A percentile compares a stretch with the other conserved stretches of the same genome.
Evolutionary conservation across 306 rosid species (phyloP).

Genomic region (Luffa acutangula): DNA sequence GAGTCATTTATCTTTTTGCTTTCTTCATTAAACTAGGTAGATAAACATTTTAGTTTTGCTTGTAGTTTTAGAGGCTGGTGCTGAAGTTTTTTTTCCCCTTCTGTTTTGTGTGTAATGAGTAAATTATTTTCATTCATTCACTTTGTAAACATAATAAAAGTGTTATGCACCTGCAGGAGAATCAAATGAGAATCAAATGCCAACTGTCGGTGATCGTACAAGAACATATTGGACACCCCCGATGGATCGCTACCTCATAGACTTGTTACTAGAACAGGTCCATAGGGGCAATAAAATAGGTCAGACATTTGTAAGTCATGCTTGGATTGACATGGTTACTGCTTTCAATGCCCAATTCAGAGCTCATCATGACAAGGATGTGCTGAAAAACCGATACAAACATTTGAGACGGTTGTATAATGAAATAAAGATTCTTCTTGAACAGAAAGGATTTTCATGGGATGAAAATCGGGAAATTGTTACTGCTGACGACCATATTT

Average conservation of each 20-base stretch:
- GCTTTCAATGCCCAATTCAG: slow-evolving; percentile 49
- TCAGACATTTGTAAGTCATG: slow-evolving; percentile 53
- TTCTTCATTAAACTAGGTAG: not conserved
- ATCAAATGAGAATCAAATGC: slow-evolving; percentile 26
- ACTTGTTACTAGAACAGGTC: slow-evolving; percentile 54
- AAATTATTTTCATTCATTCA: not conserved
- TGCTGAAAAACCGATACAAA: slow-evolving; percentile 63
- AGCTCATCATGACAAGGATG: slow-evolving; percentile 58
- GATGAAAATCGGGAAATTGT: slow-evolving; percentile 66
- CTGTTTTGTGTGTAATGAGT: not conserved
- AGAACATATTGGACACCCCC: slow-evolving; percentile 78
- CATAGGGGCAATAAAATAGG: slow-evolving; percentile 55
- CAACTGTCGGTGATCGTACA: slow-evolving; percentile 40
- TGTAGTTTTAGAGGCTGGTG: not conserved
- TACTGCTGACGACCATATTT: slow-evolving; percentile 40
- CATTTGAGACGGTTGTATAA: slow-evolving; percentile 56
- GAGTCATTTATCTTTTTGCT: not conserved
- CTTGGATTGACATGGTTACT: slow-evolving; percentile 55
- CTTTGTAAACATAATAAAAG: not conserved
- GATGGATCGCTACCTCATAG: slow-evolving; percentile 59
- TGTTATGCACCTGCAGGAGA: slow-evolving; percentile 26
- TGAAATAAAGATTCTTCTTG: slow-evolving; percentile 49
- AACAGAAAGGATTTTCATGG: slow-evolving; percentile 54
- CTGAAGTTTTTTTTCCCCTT: not conserved
- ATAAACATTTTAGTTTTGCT: not conserved